Evolutionary conservation across 495 filamentous ascomycete genomes (phyloP).

Genomic region (Astrothelium subdiscretum): DNA sequence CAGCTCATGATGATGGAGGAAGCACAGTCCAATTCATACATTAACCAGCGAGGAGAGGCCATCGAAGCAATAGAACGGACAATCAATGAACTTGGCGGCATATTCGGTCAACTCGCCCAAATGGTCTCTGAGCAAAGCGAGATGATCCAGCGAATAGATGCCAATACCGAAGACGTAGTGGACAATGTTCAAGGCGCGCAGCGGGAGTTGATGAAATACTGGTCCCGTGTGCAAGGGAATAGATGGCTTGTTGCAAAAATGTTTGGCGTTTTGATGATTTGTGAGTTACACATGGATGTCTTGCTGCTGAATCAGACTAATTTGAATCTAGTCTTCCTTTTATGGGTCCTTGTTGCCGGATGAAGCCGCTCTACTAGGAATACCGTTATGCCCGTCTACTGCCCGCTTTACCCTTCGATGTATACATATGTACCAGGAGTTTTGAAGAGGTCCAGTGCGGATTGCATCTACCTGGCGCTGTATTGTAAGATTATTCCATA

Average conservation of each 20-base stretch:
- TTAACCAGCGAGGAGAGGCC: slow-evolving; percentile 84
- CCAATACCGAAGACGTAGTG: slow-evolving; percentile 91
- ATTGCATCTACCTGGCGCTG: not conserved
- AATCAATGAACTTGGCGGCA: slow-evolving; percentile 85
- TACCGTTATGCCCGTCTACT: not conserved
- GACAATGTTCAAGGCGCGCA: slow-evolving; percentile 96
- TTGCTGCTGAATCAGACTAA: not conserved
- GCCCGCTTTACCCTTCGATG: not conserved
- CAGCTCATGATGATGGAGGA: slow-evolving; percentile 94
- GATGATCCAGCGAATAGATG: slow-evolving; percentile 70
- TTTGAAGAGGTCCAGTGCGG: not conserved
- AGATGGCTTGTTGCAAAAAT: slow-evolving; percentile 97
- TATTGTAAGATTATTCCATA: not conserved
- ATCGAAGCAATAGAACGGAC: slow-evolving; percentile 96
- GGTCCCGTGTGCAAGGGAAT: slow-evolving; percentile 85
- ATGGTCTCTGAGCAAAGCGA: slow-evolving; percentile 97
- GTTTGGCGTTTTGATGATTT: slow-evolving; percentile 80
- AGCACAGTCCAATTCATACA: slow-evolving; percentile 76
- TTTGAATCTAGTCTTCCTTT: slow-evolving; percentile 43
- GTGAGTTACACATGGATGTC: slow-evolving; percentile 11
- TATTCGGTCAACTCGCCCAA: slow-evolving; percentile 90
- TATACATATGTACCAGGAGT: not conserved
- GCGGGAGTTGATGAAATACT: slow-evolving; percentile 90
- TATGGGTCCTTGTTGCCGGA: slow-evolving; percentile 49
- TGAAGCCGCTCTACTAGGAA: slow-evolving; percentile 8